Percentiles rank a stretch among this genome's conserved stretches.
phyloP scores from a whole-genome alignment of 2,329 filamentous ascomycete species.

The Gaeumannomyces tritici region DNA sequence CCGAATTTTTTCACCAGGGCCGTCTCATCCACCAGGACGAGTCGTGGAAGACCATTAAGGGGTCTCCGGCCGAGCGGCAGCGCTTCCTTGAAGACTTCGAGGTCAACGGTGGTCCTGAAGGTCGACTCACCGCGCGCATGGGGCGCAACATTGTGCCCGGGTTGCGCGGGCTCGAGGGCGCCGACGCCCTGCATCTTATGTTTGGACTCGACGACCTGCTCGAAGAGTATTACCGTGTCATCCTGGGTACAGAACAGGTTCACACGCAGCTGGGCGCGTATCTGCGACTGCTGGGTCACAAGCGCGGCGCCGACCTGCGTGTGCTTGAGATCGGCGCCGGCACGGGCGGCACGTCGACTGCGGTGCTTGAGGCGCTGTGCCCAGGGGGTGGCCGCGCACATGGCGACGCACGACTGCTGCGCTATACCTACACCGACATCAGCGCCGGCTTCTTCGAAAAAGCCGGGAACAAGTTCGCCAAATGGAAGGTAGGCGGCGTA shows the following conservation, averaged over 20 bases:
- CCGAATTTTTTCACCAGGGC: background rate
- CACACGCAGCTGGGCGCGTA: slow-evolving; percentile 7
- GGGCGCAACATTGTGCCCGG: background rate
- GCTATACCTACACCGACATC: slow-evolving; percentile 35
- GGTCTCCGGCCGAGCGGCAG: background rate
- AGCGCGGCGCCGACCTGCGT: slow-evolving; percentile 7
- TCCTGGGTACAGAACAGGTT: slow-evolving; percentile 7
- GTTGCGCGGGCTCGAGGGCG: background rate
- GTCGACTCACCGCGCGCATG: background rate
- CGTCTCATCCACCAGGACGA: background rate
- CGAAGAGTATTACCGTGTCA: background rate
- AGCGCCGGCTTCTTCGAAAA: slow-evolving; percentile 26
- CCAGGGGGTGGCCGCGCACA: background rate
- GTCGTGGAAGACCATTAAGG: background rate
- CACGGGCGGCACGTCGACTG: slow-evolving; percentile 16
- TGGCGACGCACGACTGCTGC: slow-evolving; percentile 4
- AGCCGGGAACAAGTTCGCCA: slow-evolving; percentile 4
- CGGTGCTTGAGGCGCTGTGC: background rate
- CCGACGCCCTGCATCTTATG: background rate
- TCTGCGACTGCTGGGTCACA: slow-evolving; percentile 4
- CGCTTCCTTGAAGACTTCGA: background rate
- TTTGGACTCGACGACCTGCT: slow-evolving; percentile 1
- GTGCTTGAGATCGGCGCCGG: slow-evolving; percentile 27
- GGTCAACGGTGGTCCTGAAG: background rate
- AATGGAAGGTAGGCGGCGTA: background rate